Base-by-base conservation (phyloP, 148 eudicot species). In the Dianthus caryophyllus region DNA sequence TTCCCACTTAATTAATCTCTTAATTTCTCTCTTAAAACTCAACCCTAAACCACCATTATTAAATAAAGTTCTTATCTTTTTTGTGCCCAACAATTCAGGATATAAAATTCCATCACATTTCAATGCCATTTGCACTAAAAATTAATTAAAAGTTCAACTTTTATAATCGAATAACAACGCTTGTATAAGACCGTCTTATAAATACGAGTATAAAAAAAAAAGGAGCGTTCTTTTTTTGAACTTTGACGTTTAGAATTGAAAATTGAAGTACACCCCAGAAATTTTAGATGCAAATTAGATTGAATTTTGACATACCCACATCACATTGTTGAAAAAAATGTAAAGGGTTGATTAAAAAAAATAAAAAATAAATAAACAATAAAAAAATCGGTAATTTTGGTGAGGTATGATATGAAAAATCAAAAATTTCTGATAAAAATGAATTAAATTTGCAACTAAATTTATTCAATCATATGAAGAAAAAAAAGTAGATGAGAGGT, bases 21-120 rank as follows among this genome's bases (percentile, higher is more conserved):
- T 70, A 50, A 65, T 53, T 55, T 78, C 80, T 67, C 54, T 70
- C 73, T 56, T 71, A 75, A 58, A 69, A 54, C 36, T 71, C 74
- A 74, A 70, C 26, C 66, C 61, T 2, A 33, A 33, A 39, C 24
- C 29, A 63, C 18, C 41, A 30, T 56, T 26, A 58, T 66, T 62
- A 58, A 64, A 61, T 61, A 46, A 57, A 64, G 58, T 21, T 39
- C 51, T 75, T 33, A 63, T 56, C 10, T 81, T 63, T 25, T 29
- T 15, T 63, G 6, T 61, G 0, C 66, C 51, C 66, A 43, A 51
- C 77, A 80, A 73, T 49, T 81, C 78, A 76, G 67, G 78, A 71
- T 69, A 69, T 24, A 71, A 75, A 24, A 81, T 20, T 16, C 76
- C 46, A 65, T 71, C 81, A 63, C 68, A 67, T 56, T 74, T 81